Conservation (phyloP, 495 filamentous ascomycete genomes). For the Penicillium fimorum region DNA sequence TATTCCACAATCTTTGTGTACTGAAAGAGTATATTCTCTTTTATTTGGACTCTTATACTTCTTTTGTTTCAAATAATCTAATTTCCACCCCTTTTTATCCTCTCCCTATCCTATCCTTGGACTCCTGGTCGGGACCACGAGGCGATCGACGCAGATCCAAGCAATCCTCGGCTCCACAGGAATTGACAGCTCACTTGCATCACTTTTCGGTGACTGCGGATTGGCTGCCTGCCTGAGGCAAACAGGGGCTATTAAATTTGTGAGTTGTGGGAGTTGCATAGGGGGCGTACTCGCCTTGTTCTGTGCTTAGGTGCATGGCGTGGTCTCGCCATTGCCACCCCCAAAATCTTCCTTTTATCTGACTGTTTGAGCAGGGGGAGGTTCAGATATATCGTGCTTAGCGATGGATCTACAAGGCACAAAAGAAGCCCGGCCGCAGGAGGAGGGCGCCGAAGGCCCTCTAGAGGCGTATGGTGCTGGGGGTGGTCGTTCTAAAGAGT, state of each 20-base stretch:
- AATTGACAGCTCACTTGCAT: slow-evolving; percentile 37
- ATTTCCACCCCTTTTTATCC: background rate
- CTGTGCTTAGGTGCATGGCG: slow-evolving; percentile 10
- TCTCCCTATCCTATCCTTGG: background rate
- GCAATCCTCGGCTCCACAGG: slow-evolving; percentile 26
- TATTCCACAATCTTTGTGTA: background rate
- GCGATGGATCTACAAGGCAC: slow-evolving; percentile 48
- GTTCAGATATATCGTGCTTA: slow-evolving; percentile 12
- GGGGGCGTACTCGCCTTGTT: slow-evolving; percentile 7
- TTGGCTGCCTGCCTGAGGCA: slow-evolving; percentile 37
- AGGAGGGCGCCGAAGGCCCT: slow-evolving; percentile 42
- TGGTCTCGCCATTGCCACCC: slow-evolving; percentile 12
- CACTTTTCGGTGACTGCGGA: slow-evolving; percentile 30
- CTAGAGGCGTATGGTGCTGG: slow-evolving; percentile 38
- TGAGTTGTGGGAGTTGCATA: slow-evolving; percentile 15
- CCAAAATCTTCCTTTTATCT: slow-evolving; percentile 6
- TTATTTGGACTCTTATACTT: background rate
- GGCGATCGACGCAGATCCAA: slow-evolving; percentile 28
- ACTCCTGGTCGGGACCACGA: slow-evolving; percentile 21
- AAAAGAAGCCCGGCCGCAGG: slow-evolving; percentile 46
- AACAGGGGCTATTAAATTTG: slow-evolving; percentile 21
- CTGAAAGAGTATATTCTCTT: background rate
- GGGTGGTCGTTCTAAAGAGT: slow-evolving; percentile 39
- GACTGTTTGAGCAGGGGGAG: slow-evolving; percentile 6
- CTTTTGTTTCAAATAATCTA: slow-evolving; percentile 2